Conservation (phyloP, 257 asterid species). For the Solanum phureja region DNA sequence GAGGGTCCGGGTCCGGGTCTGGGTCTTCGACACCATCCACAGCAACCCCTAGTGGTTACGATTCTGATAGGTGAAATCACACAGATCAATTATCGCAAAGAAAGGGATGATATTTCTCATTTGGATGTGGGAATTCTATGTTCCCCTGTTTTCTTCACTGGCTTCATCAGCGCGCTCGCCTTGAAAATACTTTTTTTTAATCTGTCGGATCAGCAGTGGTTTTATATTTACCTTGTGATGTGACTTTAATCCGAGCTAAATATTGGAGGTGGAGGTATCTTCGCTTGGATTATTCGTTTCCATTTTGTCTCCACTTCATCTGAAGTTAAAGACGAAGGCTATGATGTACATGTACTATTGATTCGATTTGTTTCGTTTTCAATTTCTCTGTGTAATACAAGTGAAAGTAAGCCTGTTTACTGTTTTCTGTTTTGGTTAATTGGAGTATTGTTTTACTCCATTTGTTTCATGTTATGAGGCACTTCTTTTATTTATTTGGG, state of each 20-base stretch:
- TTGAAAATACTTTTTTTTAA: not conserved
- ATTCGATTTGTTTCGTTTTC: not conserved
- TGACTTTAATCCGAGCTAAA: not conserved
- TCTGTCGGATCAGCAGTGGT: not conserved
- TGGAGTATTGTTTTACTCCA: not conserved
- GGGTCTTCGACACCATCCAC: not conserved
- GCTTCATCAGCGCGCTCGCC: not conserved
- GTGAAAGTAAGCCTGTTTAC: not conserved
- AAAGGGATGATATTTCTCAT: not conserved
- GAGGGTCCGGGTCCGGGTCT: no score
- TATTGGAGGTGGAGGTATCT: not conserved
- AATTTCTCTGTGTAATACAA: not conserved
- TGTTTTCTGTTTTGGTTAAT: not conserved
- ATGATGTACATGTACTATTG: not conserved
- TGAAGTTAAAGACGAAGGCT: not conserved
- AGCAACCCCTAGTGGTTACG: not conserved
- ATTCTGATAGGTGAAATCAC: not conserved
- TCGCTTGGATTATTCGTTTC: not conserved
- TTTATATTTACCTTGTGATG: not conserved
- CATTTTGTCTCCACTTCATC: no score
- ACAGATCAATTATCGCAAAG: not conserved
- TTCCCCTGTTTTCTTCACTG: not conserved
- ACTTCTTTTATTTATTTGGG: not conserved
- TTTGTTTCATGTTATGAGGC: not conserved
- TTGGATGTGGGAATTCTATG: not conserved